These are phyloP conservation scores for Benincasa hispida DNA, from an alignment of 306 rosid genomes.

Conservation along the genomic window DNA sequence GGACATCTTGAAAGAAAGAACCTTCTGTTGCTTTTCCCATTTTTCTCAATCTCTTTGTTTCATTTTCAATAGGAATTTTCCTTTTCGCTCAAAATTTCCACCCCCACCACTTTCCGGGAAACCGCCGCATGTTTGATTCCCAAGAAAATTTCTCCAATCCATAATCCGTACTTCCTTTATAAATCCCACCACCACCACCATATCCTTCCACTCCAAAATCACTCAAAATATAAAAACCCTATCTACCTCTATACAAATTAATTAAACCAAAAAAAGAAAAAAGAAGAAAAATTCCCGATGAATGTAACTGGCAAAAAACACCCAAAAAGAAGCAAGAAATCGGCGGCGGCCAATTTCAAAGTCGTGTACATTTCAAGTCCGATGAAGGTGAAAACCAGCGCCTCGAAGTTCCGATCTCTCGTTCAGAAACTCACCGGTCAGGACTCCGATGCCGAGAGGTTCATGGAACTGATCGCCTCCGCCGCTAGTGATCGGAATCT, in stretches of 20 bases:
- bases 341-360: conserved; percentile 19
- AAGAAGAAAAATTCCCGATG: neutral
- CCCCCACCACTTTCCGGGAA: conserved; percentile 27
- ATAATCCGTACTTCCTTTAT: conserved; percentile 11
- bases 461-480: conserved; percentile 18
- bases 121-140: conserved; percentile 15
- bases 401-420: conserved; percentile 66
- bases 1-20: conserved; percentile 9
- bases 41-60: conserved; percentile 6
- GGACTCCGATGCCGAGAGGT: conserved; percentile 55
- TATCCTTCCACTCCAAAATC: neutral
- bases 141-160: neutral
- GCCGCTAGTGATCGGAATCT: neutral
- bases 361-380: conserved; percentile 82
- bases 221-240: too few relatives aligned
- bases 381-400: conserved; percentile 65
- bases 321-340: conserved; percentile 24
- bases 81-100: neutral
- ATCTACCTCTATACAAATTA: too few relatives aligned
- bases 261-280: too few relatives aligned
- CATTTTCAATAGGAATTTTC: neutral
- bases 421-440: conserved; percentile 82
- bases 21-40: neutral
- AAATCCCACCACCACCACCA: neutral
- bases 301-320: conserved; percentile 18